Conservation (phyloP, 768 basidiomycete genomes). For the Tremella mesenterica region DNA sequence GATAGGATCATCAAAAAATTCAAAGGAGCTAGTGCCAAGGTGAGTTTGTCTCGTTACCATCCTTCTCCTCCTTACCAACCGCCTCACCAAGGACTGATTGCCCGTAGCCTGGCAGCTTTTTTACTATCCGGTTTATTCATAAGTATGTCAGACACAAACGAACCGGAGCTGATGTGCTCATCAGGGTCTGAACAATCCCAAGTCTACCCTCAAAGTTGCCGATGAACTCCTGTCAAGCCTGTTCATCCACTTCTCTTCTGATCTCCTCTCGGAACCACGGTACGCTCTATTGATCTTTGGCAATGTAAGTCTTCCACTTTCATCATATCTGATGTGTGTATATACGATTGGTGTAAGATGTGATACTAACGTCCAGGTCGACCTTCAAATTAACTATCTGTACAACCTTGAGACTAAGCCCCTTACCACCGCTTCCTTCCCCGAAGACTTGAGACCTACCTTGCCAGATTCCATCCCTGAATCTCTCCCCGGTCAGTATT, state of each 20-base stretch:
- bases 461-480: conserved; percentile 7
- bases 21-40: conserved; percentile 39
- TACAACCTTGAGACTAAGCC: conserved; percentile 34
- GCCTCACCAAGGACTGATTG: not conserved
- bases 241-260: too few species aligned
- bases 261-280: conserved; percentile 17
- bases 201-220: conserved; percentile 33
- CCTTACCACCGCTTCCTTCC: conserved; percentile 11
- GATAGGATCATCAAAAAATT: conserved; percentile 20
- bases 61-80: not conserved
- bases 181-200: conserved; percentile 37
- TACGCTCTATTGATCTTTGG: conserved; percentile 35
- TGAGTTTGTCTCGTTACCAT: conserved; percentile 4
- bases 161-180: not conserved
- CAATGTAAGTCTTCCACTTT: conserved; percentile 38
- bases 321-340: too few species aligned
- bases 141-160: not conserved
- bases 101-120: too few species aligned
- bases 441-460: not conserved
- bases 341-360: not conserved
- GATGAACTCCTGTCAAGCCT: conserved; percentile 24
- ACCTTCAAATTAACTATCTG: conserved; percentile 41
- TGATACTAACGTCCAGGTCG: conserved; percentile 17
- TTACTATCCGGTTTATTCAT: not conserved
- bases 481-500: conserved; percentile 3